Percentiles rank a stretch among this genome's conserved stretches.
Conservation (phyloP, 1,284 basidiomycete species). For the Sphaerobolus stellatus region DNA sequence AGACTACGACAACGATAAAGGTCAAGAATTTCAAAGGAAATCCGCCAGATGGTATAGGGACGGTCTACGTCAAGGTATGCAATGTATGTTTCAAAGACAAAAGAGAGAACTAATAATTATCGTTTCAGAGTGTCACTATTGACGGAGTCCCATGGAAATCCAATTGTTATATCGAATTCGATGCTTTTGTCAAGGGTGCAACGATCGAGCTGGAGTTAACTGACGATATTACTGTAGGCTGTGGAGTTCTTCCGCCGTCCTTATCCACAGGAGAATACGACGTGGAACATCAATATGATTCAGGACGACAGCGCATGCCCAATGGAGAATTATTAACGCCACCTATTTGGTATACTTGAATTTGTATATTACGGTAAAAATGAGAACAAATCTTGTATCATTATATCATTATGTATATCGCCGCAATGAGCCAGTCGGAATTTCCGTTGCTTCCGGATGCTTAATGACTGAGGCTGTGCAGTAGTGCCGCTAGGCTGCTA, state of each 20-base stretch:
- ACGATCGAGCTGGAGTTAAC: conserved; percentile 51
- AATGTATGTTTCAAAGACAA: conserved; percentile 8
- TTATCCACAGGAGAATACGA: conserved; percentile 56
- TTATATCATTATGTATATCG: no score
- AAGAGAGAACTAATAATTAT: not conserved
- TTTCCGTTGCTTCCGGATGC: no score
- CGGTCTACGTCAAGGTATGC: conserved; percentile 53
- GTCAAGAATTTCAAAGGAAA: conserved; percentile 49
- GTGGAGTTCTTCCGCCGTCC: conserved; percentile 60
- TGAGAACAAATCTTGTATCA: no score
- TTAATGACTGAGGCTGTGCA: no score
- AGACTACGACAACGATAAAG: conserved; percentile 47
- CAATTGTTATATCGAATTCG: conserved; percentile 63
- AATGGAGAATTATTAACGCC: no score
- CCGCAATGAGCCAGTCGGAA: no score
- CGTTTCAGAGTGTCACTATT: conserved; percentile 49
- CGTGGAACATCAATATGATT: no score
- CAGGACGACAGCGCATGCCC: no score
- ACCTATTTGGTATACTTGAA: no score
- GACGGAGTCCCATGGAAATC: conserved; percentile 56
- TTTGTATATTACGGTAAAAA: no score
- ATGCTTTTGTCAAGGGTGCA: conserved; percentile 48
- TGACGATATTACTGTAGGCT: conserved; percentile 48
- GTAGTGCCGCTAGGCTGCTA: no score
- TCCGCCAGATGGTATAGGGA: conserved; percentile 48